A percentile compares a stretch with the other conserved stretches of the same genome.
Evolutionary conservation across 106 monocot genomes (phyloP).

Genomic region (Posidonia australis): DNA sequence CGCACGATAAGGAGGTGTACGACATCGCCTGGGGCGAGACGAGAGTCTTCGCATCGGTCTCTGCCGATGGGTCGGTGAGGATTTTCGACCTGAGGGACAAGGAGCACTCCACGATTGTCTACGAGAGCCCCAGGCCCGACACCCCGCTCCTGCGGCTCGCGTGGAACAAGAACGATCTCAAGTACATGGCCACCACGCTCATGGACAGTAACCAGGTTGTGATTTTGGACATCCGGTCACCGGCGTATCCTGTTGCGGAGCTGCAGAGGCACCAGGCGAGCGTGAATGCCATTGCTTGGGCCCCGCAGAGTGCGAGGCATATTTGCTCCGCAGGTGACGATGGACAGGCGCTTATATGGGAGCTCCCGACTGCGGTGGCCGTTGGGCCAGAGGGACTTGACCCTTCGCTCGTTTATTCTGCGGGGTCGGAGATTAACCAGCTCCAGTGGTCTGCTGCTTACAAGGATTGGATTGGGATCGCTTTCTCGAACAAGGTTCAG

Average conservation of each 20-base stretch:
- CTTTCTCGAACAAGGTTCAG: conserved; percentile 79
- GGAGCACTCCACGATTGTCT: conserved; percentile 85
- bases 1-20: conserved; percentile 96
- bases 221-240: conserved; percentile 68
- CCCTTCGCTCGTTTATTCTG: conserved; percentile 73
- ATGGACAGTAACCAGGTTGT: conserved; percentile 76
- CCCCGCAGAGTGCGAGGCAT: conserved; percentile 31
- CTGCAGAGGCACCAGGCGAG: conserved; percentile 56
- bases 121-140: conserved; percentile 82
- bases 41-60: conserved; percentile 77
- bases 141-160: conserved; percentile 74
- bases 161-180: conserved; percentile 67
- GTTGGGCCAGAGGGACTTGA: conserved; percentile 16
- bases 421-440: conserved; percentile 96
- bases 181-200: conserved; percentile 70
- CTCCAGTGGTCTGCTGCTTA: conserved; percentile 92
- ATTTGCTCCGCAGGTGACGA: conserved; percentile 72
- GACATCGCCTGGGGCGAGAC: conserved; percentile 92
- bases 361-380: conserved; percentile 23
- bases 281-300: conserved; percentile 78
- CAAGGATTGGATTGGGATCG: conserved; percentile 97
- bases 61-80: conserved; percentile 85
- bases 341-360: conserved; percentile 64
- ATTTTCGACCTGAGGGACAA: conserved; percentile 85
- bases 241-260: conserved; percentile 70